Evolutionary conservation across 148 eudicot species (phyloP).

Genomic region (Rhododendron vialii): DNA sequence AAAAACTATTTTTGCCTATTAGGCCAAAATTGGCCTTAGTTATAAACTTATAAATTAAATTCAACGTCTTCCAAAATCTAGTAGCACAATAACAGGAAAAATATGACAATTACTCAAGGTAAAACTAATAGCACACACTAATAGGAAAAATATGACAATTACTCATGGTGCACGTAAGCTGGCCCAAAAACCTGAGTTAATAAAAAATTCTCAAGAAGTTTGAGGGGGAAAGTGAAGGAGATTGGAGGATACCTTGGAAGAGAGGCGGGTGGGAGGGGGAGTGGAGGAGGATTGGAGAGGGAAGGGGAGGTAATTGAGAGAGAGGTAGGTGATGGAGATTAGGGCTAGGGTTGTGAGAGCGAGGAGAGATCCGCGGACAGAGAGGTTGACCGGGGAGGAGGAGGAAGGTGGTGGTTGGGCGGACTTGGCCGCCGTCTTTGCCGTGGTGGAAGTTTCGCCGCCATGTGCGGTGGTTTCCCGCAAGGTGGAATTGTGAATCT

Average conservation of each 20-base stretch:
- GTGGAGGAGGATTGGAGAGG: constrained; percentile 24
- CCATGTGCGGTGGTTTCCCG: neutral
- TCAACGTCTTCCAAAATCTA: neutral
- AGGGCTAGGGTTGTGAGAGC: constrained; percentile 58
- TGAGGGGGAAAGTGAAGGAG: neutral
- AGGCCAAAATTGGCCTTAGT: too few relatives aligned
- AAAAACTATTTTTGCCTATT: too few relatives aligned
- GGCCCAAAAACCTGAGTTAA: too few relatives aligned
- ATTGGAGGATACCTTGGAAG: constrained; percentile 13
- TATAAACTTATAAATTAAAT: too few relatives aligned
- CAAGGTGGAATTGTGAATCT: neutral
- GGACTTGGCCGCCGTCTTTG: constrained; percentile 36
- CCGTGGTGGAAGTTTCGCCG: neutral
- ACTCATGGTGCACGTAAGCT: neutral
- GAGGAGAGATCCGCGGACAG: constrained; percentile 59
- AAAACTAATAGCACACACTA: neutral
- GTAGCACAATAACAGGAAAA: neutral
- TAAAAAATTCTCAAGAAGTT: neutral
- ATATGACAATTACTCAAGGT: too few relatives aligned
- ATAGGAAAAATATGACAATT: neutral
- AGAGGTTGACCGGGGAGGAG: constrained; percentile 28
- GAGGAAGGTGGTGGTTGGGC: constrained; percentile 29
- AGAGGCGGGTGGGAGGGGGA: constrained; percentile 13
- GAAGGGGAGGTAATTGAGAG: constrained; percentile 51
- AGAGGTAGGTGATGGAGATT: constrained; percentile 59